A percentile compares a stretch with the other conserved stretches of the same genome.
Conservation (phyloP, 73 alveolate species). For the Uronychia binucleata region DNA sequence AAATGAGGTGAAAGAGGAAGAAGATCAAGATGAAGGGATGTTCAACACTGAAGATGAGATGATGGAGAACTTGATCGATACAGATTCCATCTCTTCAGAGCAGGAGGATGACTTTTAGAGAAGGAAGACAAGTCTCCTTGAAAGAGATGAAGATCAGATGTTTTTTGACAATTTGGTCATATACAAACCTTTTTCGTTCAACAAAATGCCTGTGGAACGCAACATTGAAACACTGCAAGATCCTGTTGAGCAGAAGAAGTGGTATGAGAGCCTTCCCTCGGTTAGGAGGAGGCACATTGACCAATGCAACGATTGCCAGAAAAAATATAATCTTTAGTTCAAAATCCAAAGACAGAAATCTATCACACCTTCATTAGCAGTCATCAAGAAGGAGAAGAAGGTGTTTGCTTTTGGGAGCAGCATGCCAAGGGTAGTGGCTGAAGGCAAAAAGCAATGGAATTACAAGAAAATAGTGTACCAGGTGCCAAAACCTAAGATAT, state of each 20-base stretch:
- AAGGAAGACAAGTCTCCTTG: too few species aligned
- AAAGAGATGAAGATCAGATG: too few species aligned
- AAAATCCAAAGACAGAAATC: not conserved
- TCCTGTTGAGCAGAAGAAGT: not conserved
- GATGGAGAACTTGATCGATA: too few species aligned
- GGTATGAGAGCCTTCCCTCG: not conserved
- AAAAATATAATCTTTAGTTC: not conserved
- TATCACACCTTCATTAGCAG: not conserved
- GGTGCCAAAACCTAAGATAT: too few species aligned
- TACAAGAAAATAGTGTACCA: too few species aligned
- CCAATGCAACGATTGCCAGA: not conserved
- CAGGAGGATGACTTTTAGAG: too few species aligned
- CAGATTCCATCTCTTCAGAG: too few species aligned
- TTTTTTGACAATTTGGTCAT: not conserved
- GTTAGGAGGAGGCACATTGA: not conserved
- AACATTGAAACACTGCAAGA: not conserved
- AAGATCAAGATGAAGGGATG: constrained; percentile 2
- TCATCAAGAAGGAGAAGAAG: not conserved
- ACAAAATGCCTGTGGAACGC: not conserved
- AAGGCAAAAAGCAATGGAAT: too few species aligned
- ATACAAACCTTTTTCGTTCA: not conserved
- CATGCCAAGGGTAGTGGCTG: too few species aligned
- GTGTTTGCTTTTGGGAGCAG: not conserved
- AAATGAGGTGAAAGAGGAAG: constrained; percentile 5
- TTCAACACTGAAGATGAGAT: too few species aligned